Percentiles rank a stretch among this genome's conserved stretches.
Evolutionary conservation across 805 yeast species (phyloP).

Genomic region (Yueomyces sinensis): DNA sequence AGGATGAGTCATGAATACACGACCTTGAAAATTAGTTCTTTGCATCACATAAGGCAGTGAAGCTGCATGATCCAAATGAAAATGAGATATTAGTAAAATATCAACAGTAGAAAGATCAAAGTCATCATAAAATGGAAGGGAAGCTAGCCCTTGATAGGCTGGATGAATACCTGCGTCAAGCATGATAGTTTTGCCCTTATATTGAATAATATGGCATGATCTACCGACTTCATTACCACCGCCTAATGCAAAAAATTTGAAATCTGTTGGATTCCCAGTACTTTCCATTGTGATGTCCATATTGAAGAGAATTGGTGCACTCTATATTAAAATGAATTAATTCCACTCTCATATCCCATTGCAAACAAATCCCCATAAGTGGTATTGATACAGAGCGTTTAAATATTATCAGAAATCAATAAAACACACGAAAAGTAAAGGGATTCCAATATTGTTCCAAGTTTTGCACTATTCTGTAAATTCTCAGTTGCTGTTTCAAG

Average conservation of each 20-base stretch:
- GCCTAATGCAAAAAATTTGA: conserved; percentile 79
- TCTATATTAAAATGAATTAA: no score
- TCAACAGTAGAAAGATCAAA: conserved; percentile 84
- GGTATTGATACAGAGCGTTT: no score
- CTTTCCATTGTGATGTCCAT: no score
- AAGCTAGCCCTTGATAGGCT: conserved; percentile 77
- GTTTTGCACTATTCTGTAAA: no score
- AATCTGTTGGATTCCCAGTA: conserved; percentile 7
- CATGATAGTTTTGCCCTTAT: conserved; percentile 91
- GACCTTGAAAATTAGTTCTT: conserved; percentile 84
- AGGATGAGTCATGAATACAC: conserved; percentile 98
- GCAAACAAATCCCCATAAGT: no score
- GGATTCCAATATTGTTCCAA: no score
- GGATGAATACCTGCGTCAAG: conserved; percentile 98
- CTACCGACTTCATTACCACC: conserved; percentile 99
- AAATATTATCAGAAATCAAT: no score
- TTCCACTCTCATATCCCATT: no score
- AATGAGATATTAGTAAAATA: conserved; percentile 77
- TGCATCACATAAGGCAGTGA: conserved; percentile 97
- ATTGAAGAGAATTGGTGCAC: no score
- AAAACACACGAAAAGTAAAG: no score
- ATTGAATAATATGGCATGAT: conserved; percentile 85
- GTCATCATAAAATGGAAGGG: conserved; percentile 91
- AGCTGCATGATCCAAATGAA: conserved; percentile 97
- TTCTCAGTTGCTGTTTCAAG: no score